These are phyloP conservation scores for Sanghuangporus baumii DNA, from an alignment of 1,284 basidiomycete species.

Conservation along the genomic window DNA sequence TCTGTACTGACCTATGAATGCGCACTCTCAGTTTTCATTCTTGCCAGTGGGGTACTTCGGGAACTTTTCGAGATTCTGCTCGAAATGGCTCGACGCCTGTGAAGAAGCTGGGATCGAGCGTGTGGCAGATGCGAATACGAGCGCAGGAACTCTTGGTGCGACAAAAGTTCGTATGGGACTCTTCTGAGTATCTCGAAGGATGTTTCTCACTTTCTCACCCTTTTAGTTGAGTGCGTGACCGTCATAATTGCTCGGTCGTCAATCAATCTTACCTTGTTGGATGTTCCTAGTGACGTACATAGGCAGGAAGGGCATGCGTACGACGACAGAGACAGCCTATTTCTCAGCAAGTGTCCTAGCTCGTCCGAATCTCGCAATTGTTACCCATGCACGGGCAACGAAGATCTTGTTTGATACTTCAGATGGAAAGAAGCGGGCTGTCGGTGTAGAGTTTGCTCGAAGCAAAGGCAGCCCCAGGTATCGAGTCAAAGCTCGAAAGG, in stretches of 20 bases:
- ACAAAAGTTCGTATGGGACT: slow-evolving; percentile 19
- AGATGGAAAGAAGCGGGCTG: slow-evolving; percentile 18
- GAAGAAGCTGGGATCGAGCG: slow-evolving; percentile 17
- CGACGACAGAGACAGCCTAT: slow-evolving; percentile 23
- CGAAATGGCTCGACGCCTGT: slow-evolving; percentile 19
- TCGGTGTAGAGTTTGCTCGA: slow-evolving; percentile 24
- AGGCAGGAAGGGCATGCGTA: slow-evolving; percentile 18
- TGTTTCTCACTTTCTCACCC: background rate
- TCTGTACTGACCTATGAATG: background rate
- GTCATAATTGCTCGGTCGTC: too few relatives aligned
- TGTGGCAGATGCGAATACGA: slow-evolving; percentile 19
- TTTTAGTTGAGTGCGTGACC: slow-evolving; percentile 18
- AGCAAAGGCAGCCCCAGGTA: slow-evolving; percentile 14
- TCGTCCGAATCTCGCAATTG: slow-evolving; percentile 25
- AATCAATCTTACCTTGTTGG: background rate
- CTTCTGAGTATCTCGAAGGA: background rate
- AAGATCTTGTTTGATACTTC: slow-evolving; percentile 21
- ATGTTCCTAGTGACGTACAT: slow-evolving; percentile 19
- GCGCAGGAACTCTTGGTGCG: slow-evolving; percentile 19
- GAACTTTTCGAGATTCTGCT: slow-evolving; percentile 7
- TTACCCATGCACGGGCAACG: slow-evolving; percentile 20
- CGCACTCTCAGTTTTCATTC: background rate
- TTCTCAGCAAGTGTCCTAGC: slow-evolving; percentile 23
- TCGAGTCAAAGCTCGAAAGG: slow-evolving; percentile 20
- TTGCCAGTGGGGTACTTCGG: slow-evolving; percentile 16